Conservation (phyloP, 352 stramenopile species). For the Phytophthora tentaculata region DNA sequence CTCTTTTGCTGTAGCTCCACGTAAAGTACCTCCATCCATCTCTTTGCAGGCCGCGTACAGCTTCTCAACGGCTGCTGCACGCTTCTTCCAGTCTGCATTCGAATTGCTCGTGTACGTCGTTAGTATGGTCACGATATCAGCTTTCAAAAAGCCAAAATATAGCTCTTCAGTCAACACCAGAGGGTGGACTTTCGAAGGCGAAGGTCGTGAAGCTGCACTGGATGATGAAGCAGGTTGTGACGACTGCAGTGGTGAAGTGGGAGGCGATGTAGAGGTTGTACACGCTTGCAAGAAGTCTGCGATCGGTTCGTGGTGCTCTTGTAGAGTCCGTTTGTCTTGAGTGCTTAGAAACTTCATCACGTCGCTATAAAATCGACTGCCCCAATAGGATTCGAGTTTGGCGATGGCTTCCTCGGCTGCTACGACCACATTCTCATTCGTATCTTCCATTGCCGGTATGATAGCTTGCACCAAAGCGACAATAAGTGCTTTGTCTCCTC, state of each 20-base stretch:
- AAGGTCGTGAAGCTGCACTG: slow-evolving; percentile 10
- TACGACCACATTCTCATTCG: slow-evolving; percentile 63
- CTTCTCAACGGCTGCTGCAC: slow-evolving; percentile 61
- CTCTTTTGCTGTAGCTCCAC: slow-evolving; percentile 26
- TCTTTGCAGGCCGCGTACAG: slow-evolving; percentile 51
- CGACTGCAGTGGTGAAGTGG: slow-evolving; percentile 18
- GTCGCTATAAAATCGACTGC: slow-evolving; percentile 39
- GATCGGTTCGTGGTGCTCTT: slow-evolving; percentile 56
- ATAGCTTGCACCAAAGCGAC: slow-evolving; percentile 61
- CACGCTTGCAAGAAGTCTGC: slow-evolving; percentile 51
- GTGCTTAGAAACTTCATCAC: slow-evolving; percentile 63
- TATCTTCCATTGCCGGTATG: slow-evolving; percentile 66
- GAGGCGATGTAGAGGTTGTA: slow-evolving; percentile 9
- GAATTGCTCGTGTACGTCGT: slow-evolving; percentile 51
- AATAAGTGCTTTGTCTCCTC: slow-evolving; percentile 62
- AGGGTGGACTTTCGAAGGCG: slow-evolving; percentile 31
- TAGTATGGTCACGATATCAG: slow-evolving; percentile 47
- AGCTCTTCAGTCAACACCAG: slow-evolving; percentile 17
- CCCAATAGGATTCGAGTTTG: slow-evolving; percentile 72
- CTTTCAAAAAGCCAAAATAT: slow-evolving; percentile 54
- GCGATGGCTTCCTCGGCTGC: slow-evolving; percentile 67
- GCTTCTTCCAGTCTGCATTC: slow-evolving; percentile 79
- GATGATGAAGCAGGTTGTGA: slow-evolving; percentile 18
- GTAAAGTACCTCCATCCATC: slow-evolving; percentile 27
- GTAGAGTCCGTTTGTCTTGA: slow-evolving; percentile 66